Percentiles rank a stretch among this genome's conserved stretches.
Conservation (phyloP, 2,329 filamentous ascomycete genomes). For the Neurospora sp. region DNA sequence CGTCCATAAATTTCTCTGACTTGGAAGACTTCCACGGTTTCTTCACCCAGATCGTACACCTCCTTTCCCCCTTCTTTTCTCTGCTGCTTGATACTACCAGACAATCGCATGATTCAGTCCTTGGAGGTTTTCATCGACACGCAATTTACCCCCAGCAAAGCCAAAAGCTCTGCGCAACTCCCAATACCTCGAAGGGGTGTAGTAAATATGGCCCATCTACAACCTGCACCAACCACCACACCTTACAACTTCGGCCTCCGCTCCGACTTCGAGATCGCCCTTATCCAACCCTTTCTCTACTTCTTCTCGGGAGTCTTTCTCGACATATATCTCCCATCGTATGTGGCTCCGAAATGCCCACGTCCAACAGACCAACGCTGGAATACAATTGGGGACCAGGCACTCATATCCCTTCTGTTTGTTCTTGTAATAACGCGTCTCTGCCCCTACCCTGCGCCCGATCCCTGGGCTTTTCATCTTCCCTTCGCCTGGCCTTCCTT, state of each 20-base stretch:
- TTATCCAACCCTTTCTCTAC: not conserved
- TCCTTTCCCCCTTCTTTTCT: not conserved
- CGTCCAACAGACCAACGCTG: not conserved
- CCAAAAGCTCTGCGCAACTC: not conserved
- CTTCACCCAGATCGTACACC: not conserved
- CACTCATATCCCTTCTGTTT: not conserved
- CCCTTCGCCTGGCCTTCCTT: not conserved
- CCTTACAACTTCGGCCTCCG: not conserved
- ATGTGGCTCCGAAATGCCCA: not conserved
- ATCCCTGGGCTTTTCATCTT: not conserved
- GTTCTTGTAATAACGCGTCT: not conserved
- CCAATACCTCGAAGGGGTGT: not conserved
- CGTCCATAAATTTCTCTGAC: not conserved
- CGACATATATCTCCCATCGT: not conserved
- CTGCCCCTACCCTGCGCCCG: fast-evolving
- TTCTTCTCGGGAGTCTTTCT: not conserved
- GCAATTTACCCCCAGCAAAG: not conserved
- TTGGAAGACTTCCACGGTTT: not conserved
- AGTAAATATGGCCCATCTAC: fast-evolving
- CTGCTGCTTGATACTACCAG: not conserved
- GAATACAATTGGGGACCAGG: not conserved
- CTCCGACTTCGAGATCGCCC: not conserved
- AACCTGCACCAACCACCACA: not conserved
- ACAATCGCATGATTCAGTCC: not conserved
- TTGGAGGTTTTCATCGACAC: not conserved